Base-by-base conservation (phyloP, 169 alveolate species). In the Plasmodium inui region DNA sequence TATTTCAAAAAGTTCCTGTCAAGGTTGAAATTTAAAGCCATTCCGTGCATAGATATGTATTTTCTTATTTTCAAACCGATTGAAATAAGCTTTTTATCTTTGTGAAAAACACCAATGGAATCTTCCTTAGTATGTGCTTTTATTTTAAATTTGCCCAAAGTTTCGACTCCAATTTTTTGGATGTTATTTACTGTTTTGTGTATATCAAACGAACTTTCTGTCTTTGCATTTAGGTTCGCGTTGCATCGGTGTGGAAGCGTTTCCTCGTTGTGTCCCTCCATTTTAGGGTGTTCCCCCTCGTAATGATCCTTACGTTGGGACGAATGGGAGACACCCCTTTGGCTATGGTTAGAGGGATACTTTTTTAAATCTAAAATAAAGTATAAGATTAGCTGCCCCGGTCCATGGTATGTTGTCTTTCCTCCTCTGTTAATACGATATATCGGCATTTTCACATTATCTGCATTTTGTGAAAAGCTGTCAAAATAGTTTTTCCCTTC, bases 391-490 rank as follows among this genome's bases (percentile, higher is more conserved):
- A 95, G 83, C 76, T 95, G 97, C 9, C 97, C 97, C 5, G 97
- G 97, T 19, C 96, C 97, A 84, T 95, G 97, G 28, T 61, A 94
- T 8, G 97, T 95, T 79, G 92, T 96, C 83, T 95, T 92, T 3
- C 97, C 97, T 26, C 97, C 97, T 41, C 97, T 73, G 86, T 95
- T 96, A 26, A 94, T 93, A 30, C 96, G 95, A 83, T 84, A 95
- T 19, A 95, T 85, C 12, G 92, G 93, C 41, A 85, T 82, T 46
- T 71, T 81, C 37, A 41, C 80, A 50, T 61, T 85, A 37, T 55
- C 57, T 34, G 14, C n/a, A 84, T 78, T 67, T n/a, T 84, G 22
- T 82, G 46, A 44, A 61, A 80, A 61, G 3, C 26, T 39, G 8
- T 70, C 57, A 55, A 73, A 70, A 83, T 85, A 80, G 57, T 84